A percentile compares a stretch with the other conserved stretches of the same genome.
Evolutionary conservation across 345 rosid species (phyloP).

Genomic region (Brassica rapa): DNA sequence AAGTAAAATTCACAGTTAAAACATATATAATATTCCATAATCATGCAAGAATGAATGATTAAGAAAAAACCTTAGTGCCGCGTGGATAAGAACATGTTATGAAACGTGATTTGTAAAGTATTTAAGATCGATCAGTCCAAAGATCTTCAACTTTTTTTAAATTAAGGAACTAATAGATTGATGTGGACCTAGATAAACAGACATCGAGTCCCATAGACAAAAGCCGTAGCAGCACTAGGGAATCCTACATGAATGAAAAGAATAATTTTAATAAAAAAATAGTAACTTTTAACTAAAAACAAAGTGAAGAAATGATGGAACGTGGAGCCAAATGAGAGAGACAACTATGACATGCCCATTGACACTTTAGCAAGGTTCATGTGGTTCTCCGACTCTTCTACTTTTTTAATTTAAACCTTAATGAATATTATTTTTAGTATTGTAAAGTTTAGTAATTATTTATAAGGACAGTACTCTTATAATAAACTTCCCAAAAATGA

Average conservation of each 20-base stretch:
- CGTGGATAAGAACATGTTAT: not conserved
- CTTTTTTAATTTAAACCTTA: not conserved
- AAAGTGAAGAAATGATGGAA: conserved; percentile 23
- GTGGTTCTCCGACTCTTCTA: conserved; percentile 15
- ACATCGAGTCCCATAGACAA: not conserved
- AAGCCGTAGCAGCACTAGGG: not conserved
- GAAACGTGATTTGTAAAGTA: not conserved
- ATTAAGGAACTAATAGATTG: not conserved
- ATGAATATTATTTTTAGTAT: not conserved
- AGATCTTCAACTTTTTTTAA: not conserved
- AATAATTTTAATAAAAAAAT: not conserved
- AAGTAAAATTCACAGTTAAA: not conserved
- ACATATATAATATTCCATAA: not conserved
- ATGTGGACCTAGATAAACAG: not conserved
- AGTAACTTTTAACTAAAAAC: not conserved
- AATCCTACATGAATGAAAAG: not conserved
- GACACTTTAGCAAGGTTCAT: not conserved
- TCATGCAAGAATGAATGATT: not conserved
- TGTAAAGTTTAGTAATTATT: not conserved
- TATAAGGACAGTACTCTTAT: not conserved
- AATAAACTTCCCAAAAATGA: not conserved
- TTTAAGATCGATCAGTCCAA: not conserved
- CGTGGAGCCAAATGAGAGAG: not conserved
- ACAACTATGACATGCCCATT: conserved; percentile 5
- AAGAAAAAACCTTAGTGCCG: not conserved